Evolutionary conservation across 352 stramenopile species (phyloP).

Genomic region (Phytophthora pluvialis): DNA sequence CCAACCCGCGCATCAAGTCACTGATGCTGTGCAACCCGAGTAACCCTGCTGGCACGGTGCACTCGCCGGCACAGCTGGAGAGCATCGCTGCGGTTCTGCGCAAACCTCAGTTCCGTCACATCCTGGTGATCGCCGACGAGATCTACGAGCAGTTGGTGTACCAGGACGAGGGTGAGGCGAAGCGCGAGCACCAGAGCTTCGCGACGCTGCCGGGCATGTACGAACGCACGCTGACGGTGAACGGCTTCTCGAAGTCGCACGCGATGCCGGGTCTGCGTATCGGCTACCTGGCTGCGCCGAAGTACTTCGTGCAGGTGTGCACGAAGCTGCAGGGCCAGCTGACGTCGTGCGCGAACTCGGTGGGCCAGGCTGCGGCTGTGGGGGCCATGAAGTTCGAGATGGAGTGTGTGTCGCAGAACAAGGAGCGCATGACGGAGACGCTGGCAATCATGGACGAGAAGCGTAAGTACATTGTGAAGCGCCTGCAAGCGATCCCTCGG

Average conservation of each 20-base stretch:
- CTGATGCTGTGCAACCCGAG: constrained; percentile 97
- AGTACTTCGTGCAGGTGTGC: constrained; percentile 85
- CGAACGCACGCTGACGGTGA: constrained; percentile 93
- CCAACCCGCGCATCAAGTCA: constrained; percentile 77
- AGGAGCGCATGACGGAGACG: constrained; percentile 61
- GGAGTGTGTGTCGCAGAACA: constrained; percentile 57
- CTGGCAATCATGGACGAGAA: constrained; percentile 79
- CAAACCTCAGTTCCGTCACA: constrained; percentile 70
- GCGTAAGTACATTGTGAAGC: constrained; percentile 90
- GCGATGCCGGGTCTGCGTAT: constrained; percentile 97
- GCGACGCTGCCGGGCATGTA: constrained; percentile 86
- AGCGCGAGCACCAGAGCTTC: constrained; percentile 73
- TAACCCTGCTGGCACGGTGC: constrained; percentile 93
- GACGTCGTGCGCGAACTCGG: constrained; percentile 93
- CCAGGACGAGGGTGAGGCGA: constrained; percentile 67
- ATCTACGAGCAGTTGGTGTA: constrained; percentile 98
- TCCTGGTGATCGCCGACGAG: constrained; percentile 93
- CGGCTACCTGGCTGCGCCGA: constrained; percentile 89
- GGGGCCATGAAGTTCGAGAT: constrained; percentile 90
- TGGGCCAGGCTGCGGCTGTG: constrained; percentile 92
- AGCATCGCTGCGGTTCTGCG: constrained; percentile 62
- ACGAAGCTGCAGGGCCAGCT: constrained; percentile 96
- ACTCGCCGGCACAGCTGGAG: constrained; percentile 63
- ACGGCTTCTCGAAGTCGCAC: constrained; percentile 97
- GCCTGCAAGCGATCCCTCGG: constrained; percentile 85